A percentile compares a stretch with the other conserved stretches of the same genome.
phyloP scores from a whole-genome alignment of 257 asterid genomes.

The Plantago elongata region DNA sequence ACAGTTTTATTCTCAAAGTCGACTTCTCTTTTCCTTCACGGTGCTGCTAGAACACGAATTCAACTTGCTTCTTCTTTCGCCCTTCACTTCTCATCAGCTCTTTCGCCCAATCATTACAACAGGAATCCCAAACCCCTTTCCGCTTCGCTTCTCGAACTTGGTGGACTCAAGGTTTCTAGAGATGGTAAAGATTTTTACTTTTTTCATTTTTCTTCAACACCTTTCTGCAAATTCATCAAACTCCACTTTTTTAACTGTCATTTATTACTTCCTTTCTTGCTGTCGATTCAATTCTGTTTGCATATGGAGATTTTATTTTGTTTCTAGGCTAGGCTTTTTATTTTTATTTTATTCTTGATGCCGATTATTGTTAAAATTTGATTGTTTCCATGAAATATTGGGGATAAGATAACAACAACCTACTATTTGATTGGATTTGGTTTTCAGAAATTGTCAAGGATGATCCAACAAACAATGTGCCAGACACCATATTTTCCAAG shows the following conservation, averaged over 20 bases:
- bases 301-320: no score
- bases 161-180: slow-evolving; percentile 50
- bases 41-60: slow-evolving; percentile 15
- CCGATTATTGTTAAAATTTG: no score
- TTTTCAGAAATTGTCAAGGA: slow-evolving; percentile 80
- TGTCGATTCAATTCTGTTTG: neutral
- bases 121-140: slow-evolving; percentile 39
- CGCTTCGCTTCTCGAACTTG: slow-evolving; percentile 49
- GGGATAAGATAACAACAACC: no score
- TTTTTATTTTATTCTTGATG: neutral
- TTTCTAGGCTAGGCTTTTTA: neutral
- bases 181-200: slow-evolving; percentile 21
- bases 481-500: slow-evolving; percentile 79
- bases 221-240: neutral
- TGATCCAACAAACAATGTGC: slow-evolving; percentile 89
- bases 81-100: slow-evolving; percentile 30
- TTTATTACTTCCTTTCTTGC: neutral
- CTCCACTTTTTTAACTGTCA: neutral
- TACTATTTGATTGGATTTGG: slow-evolving; percentile 11
- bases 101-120: slow-evolving; percentile 19
- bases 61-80: slow-evolving; percentile 25
- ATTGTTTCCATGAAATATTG: no score
- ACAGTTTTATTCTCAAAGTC: slow-evolving; percentile 35
- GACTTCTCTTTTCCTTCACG: slow-evolving; percentile 24
- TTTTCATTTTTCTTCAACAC: no score